phyloP scores from a whole-genome alignment of 495 filamentous ascomycete genomes.

The Penicillium coffeae region DNA sequence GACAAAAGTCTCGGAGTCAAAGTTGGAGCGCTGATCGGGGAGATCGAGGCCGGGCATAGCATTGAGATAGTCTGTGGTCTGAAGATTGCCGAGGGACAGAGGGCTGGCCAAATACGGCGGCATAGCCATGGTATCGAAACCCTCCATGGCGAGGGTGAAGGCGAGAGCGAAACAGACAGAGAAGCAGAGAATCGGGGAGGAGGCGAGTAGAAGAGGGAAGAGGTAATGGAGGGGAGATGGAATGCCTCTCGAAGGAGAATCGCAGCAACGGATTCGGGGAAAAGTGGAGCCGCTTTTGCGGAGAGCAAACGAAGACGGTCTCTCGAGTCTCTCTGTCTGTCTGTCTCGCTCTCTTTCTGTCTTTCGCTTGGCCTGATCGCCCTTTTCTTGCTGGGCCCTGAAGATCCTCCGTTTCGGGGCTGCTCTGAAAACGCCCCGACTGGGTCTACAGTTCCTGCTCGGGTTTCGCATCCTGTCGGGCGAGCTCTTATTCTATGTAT shows the following conservation, averaged over 20 bases:
- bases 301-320: constrained; percentile 23
- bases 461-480: too few relatives aligned
- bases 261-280: constrained; percentile 31
- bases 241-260: constrained; percentile 11
- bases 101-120: constrained; percentile 54
- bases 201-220: constrained; percentile 13
- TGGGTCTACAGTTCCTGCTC: too few relatives aligned
- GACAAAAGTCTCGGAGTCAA: constrained; percentile 56
- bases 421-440: constrained; percentile 16
- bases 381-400: constrained; percentile 15
- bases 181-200: constrained; percentile 7
- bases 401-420: constrained; percentile 27
- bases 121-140: constrained; percentile 63
- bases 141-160: constrained; percentile 59
- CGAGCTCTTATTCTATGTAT: too few relatives aligned
- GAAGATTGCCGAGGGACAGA: constrained; percentile 49
- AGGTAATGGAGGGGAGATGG: constrained; percentile 12
- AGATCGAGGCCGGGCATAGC: constrained; percentile 52
- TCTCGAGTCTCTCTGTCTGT: too few relatives aligned
- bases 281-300: constrained; percentile 34
- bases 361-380: neutral
- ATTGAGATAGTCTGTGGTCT: constrained; percentile 50
- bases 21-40: constrained; percentile 53
- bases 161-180: too few relatives aligned
- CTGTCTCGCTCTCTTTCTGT: too few relatives aligned